A percentile compares a stretch with the other conserved stretches of the same genome.
phyloP scores from a whole-genome alignment of 108 stramenopile species.

The Epipyxis sp. region DNA sequence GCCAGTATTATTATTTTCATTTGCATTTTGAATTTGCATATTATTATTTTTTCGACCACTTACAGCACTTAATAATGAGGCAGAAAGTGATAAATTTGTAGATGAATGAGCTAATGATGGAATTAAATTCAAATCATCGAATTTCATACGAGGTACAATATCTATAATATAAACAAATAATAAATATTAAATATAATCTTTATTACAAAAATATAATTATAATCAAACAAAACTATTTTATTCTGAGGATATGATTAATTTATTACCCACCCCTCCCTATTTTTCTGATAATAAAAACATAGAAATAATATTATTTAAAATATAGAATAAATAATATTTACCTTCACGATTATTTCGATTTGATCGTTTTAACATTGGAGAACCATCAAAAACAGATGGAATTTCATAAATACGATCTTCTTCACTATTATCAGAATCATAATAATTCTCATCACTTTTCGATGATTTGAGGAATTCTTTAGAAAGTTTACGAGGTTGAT shows the following conservation, averaged over 20 bases:
- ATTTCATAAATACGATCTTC: constrained; percentile 27
- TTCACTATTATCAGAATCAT: neutral
- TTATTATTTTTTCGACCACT: neutral
- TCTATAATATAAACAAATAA: neutral
- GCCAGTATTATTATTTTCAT: neutral
- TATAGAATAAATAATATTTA: neutral
- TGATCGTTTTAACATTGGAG: neutral
- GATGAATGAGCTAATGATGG: neutral
- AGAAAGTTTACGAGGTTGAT: no score
- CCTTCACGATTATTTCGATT: neutral
- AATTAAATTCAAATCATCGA: neutral
- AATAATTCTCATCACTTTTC: neutral
- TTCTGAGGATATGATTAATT: neutral
- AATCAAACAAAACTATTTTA: neutral
- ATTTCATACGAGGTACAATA: constrained; percentile 31
- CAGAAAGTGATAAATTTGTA: neutral
- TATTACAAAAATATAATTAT: neutral
- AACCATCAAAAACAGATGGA: constrained; percentile 22
- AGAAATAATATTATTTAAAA: neutral
- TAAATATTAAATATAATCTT: neutral
- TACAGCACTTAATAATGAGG: neutral
- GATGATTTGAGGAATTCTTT: constrained; percentile 4
- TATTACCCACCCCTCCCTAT: no score
- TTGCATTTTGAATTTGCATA: neutral
- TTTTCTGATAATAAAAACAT: no score